A percentile compares a stretch with the other conserved stretches of the same genome.
These are phyloP conservation scores for Raffaelea arxii DNA, from an alignment of 2,329 filamentous ascomycete species.

Conservation along the genomic window DNA sequence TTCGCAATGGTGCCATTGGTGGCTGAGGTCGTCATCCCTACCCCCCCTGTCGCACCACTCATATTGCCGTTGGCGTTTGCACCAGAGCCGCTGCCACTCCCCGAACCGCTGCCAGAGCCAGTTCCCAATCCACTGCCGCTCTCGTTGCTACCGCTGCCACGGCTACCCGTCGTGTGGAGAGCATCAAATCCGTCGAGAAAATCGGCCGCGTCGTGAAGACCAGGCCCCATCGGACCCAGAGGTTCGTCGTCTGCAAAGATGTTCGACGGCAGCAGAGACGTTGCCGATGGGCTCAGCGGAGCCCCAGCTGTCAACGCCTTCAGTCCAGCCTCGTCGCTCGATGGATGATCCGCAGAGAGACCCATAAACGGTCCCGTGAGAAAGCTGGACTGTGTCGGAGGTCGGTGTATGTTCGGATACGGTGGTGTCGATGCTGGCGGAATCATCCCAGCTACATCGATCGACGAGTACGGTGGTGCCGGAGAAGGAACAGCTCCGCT, in stretches of 20 bases:
- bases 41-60: too few relatives aligned
- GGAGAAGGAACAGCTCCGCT: constrained; percentile 31
- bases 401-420: constrained; percentile 2
- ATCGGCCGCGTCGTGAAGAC: constrained; percentile 26
- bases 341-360: constrained; percentile 30
- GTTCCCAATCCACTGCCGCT: background rate
- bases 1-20: background rate
- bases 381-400: constrained; percentile 35
- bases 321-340: constrained; percentile 51
- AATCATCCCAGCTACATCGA: constrained; percentile 22
- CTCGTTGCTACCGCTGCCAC: background rate
- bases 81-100: background rate
- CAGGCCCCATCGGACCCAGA: constrained; percentile 30
- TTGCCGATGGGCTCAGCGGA: constrained; percentile 68
- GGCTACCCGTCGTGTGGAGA: background rate
- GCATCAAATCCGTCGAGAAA: constrained; percentile 1
- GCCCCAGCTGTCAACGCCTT: constrained; percentile 53
- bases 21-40: too few relatives aligned
- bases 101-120: background rate
- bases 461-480: constrained; percentile 25
- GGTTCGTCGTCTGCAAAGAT: constrained; percentile 50
- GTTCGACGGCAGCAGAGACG: constrained; percentile 61
- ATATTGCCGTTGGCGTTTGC: background rate
- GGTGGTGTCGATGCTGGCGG: constrained; percentile 24
- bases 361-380: constrained; percentile 44